Conservation (phyloP, 139 green algal species). For the Zygnema circumcarinatum region DNA sequence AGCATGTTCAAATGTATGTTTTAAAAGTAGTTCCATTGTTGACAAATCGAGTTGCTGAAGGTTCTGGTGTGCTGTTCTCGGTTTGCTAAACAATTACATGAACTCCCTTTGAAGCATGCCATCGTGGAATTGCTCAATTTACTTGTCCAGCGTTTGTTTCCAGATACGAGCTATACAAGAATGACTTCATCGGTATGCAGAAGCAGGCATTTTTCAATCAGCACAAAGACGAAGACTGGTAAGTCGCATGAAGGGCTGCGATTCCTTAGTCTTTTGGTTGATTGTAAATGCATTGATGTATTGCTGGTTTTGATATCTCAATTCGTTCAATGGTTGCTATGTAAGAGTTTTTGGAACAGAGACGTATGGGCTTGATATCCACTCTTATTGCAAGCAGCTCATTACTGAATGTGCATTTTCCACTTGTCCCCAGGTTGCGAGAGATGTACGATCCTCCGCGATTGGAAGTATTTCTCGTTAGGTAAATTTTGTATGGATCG, state of each 20-base stretch:
- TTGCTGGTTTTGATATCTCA: neutral
- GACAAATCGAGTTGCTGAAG: no score
- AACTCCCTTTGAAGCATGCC: no score
- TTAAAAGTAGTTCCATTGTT: no score
- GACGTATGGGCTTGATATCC: no score
- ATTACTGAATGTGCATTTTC: no score
- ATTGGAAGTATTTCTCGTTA: slow-evolving; percentile 30
- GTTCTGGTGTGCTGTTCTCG: no score
- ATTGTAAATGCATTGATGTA: neutral
- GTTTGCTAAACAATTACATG: no score
- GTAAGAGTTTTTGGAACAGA: neutral
- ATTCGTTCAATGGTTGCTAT: no score
- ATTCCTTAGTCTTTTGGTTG: neutral
- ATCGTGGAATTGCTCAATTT: no score
- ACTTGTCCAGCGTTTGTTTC: neutral
- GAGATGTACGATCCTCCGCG: slow-evolving; percentile 49
- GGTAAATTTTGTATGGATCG: no score
- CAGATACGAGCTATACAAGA: slow-evolving; percentile 53
- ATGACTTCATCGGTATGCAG: slow-evolving; percentile 14
- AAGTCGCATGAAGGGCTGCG: neutral
- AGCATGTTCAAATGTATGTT: no score
- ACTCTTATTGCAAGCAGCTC: no score
- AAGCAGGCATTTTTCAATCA: slow-evolving; percentile 53
- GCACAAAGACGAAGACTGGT: slow-evolving; percentile 58
- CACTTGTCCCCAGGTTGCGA: slow-evolving; percentile 28